Evolutionary conservation across 1,139 yeast genomes (phyloP).

Genomic region (Kurtzmaniella quercitrusa): DNA sequence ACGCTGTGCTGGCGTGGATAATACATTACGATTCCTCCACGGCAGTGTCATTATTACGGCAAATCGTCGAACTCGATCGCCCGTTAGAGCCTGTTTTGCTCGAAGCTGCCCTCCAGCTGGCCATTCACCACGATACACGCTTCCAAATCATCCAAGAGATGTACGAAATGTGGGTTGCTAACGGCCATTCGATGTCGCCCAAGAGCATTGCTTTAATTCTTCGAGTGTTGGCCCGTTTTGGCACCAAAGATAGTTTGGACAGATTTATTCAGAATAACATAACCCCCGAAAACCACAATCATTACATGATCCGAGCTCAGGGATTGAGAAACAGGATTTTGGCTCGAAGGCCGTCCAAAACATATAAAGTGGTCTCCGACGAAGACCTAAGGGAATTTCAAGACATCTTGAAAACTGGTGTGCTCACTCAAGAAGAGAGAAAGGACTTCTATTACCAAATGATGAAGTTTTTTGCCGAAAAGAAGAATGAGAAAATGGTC

Average conservation of each 20-base stretch:
- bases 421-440: slow-evolving; percentile 3
- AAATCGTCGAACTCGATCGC: slow-evolving; percentile 5
- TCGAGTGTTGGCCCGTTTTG: slow-evolving; percentile 14
- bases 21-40: slow-evolving; percentile 23
- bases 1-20: slow-evolving; percentile 27
- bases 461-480: slow-evolving; percentile 17
- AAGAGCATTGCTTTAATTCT: slow-evolving; percentile 24
- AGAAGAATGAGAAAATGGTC: slow-evolving; percentile 17
- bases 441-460: slow-evolving; percentile 16
- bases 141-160: slow-evolving; percentile 21
- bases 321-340: background rate
- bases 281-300: background rate
- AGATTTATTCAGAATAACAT: slow-evolving; percentile 10
- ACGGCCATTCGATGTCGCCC: slow-evolving; percentile 21
- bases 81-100: slow-evolving; percentile 21
- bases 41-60: slow-evolving; percentile 2
- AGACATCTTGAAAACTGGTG: slow-evolving; percentile 12
- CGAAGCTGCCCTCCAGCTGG: slow-evolving; percentile 23
- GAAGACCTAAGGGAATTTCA: slow-evolving; percentile 11
- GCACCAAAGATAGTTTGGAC: slow-evolving; percentile 16
- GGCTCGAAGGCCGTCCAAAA: slow-evolving; percentile 2
- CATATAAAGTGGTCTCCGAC: slow-evolving; percentile 1
- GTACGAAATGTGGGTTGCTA: slow-evolving; percentile 5
- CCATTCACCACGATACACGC: slow-evolving; percentile 26
- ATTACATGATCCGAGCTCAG: slow-evolving; percentile 1